Percentiles rank a stretch among this genome's conserved stretches.
phyloP scores from a whole-genome alignment of 1,139 yeast species.

The Sugiyamaella paludigena region DNA sequence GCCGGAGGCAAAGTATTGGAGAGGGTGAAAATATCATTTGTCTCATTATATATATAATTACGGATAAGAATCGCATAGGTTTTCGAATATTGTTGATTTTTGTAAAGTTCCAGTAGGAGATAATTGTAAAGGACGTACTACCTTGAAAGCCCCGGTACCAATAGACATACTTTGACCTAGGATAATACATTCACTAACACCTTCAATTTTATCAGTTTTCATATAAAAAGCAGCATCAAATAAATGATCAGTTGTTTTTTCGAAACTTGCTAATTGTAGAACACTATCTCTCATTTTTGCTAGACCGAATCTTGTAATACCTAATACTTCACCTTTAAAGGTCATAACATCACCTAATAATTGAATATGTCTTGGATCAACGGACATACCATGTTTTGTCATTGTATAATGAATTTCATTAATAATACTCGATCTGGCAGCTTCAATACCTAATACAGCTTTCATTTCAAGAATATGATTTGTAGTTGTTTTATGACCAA shows the following conservation, averaged over 20 bases:
- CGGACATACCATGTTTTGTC: constrained; percentile 99
- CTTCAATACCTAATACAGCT: constrained; percentile 93
- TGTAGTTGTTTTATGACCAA: constrained; percentile 82
- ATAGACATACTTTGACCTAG: constrained; percentile 96
- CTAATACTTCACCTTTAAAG: constrained; percentile 95
- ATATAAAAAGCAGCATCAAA: constrained; percentile 97
- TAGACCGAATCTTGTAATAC: constrained; percentile 96
- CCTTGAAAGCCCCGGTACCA: constrained; percentile 95
- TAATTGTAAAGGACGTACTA: constrained; percentile 40
- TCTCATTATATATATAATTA: neutral
- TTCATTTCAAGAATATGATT: constrained; percentile 91
- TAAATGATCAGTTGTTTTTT: constrained; percentile 96
- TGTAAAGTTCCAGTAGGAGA: constrained; percentile 13
- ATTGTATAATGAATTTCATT: constrained; percentile 95
- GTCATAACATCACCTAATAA: constrained; percentile 98
- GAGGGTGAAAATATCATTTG: too few species aligned
- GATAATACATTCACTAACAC: constrained; percentile 96
- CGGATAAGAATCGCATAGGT: constrained; percentile 21
- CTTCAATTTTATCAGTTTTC: constrained; percentile 95
- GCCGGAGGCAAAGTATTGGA: too few species aligned
- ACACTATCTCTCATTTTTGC: constrained; percentile 99
- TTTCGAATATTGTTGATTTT: constrained; percentile 32
- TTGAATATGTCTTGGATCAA: constrained; percentile 99
- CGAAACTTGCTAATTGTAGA: constrained; percentile 93
- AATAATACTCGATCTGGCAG: constrained; percentile 90